Conservation (phyloP, 768 basidiomycete species). For the Termitomyces sp. region DNA sequence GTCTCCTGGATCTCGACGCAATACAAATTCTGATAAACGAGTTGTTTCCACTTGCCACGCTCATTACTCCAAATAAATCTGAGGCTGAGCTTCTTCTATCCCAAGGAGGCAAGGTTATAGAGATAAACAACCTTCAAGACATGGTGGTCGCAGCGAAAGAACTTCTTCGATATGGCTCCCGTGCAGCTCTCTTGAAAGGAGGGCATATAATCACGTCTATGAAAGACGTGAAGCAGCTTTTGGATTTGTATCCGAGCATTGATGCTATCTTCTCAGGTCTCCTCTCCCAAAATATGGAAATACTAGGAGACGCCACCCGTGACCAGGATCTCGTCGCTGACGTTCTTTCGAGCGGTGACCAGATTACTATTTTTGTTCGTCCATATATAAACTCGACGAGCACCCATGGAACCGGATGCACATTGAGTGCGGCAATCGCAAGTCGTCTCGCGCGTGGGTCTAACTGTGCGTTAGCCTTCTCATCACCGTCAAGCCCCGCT, state of each 20-base stretch:
- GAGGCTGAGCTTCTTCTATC: conserved; percentile 74
- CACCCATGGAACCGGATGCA: conserved; percentile 94
- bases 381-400: conserved; percentile 62
- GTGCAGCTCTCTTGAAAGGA: conserved; percentile 78
- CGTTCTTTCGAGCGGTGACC: conserved; percentile 43
- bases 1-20: conserved; percentile 66
- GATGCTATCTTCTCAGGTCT: conserved; percentile 42
- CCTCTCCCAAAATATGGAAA: conserved; percentile 58
- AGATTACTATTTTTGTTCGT: conserved; percentile 50
- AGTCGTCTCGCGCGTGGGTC: conserved; percentile 57
- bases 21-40: conserved; percentile 52
- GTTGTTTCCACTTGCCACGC: conserved; percentile 66
- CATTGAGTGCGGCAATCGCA: conserved; percentile 80
- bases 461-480: conserved; percentile 28
- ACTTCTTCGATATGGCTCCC: conserved; percentile 44
- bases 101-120: conserved; percentile 19
- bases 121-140: conserved; percentile 46
- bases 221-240: conserved; percentile 39
- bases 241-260: conserved; percentile 24
- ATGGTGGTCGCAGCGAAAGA: conserved; percentile 57
- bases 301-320: conserved; percentile 33
- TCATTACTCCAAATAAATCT: conserved; percentile 83
- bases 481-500: not conserved
- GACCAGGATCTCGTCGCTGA: conserved; percentile 53
- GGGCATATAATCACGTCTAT: conserved; percentile 60